Evolutionary conservation across 202 grass and related monocot genomes (phyloP), one percentile per base, ranked within the genome.

Genomic region (Setaria viridis): DNA sequence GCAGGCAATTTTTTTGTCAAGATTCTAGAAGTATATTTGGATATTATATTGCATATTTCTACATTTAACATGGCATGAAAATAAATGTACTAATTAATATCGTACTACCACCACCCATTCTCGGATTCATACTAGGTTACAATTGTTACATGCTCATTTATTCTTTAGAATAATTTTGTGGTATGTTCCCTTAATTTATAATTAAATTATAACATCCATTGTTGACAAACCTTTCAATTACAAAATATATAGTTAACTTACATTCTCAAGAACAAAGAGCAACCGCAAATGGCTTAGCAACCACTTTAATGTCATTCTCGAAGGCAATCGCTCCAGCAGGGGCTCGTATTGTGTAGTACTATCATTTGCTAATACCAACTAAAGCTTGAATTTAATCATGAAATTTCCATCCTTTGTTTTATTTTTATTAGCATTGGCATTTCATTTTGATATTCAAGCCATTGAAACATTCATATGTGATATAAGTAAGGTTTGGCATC

Each of bases 161-260:
- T 97, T 85, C 87, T 97, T 68, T 91, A 97, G 76, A 97, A 97
- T 82, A 94, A 97, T 81, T 78, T 83, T 6, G 89, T 97, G 91
- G 91, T 97, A 93, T 76, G 87, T 67, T 6, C 2, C n/a, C 29
- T 39, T 32, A 16, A 2, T 54, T 66, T 64, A 1, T 30, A 17
- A 35, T 35, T 35, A 35, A 35, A 35, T 3, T 35, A 35, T 53
- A 49, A 57, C 29, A 1, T 5, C 50, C 14, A 16, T 5, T 16
- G 1, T 16, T 2, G 50, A 53, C 4, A 53, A 53, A 42, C 0
- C 5, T 76, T 66, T 47, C 5, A 32, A 50, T 20, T 64, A 2
- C 2, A 3, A 8, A 3, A 3, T 32, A 9, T 20, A 12, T 19
- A 63, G 6, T 5, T 4, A 53, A 16, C 11, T 11, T 62, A 78